Evolutionary conservation across 768 basidiomycete genomes (phyloP), one percentile per base, ranked within the genome.

Genomic region (Neoboletus magnificus): DNA sequence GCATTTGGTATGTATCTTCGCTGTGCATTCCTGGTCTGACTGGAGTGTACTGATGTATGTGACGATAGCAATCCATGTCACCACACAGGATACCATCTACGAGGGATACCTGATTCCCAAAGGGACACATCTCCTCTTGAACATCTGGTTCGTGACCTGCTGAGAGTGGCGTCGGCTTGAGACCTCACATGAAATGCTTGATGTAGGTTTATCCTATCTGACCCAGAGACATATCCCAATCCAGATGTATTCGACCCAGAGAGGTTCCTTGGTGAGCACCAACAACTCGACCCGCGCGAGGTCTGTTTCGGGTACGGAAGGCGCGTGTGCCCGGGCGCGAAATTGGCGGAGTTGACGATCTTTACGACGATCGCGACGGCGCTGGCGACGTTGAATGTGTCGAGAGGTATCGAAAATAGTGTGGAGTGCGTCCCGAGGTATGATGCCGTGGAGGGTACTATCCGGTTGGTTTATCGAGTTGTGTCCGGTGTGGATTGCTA

Each of bases 21-120:
- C 35, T 15, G 5, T 10, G 15, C 4, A 6, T 45, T 27, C 37
- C 16, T 46, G 2, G 12, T 25, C 37, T 39, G 40, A 33, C 18
- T 35, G 3, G 18, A 33, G 9, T 20, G 10, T 16, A 35, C 35
- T 29, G n/a, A n/a, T n/a, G n/a, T 18, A 50, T 33, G n/a, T 33
- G 15, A 16, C 1, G 1, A 13, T 37, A 53, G 52, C 12, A 5
- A 4, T 9, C 8, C 52, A 51, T 39, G 36, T 39, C 27, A 32
- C 4, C 3, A 25, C 52, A 6, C 20, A 54, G 4, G 52, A 51
- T 2, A 22, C 9, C 2, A 37, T 50, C 48, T 57, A 60, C 16
- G 30, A 62, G 1, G 66, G 61, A 2, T 58, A 66, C 35, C n/a
- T 59, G 0, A 69, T 68, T 1, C 58, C 68, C 0, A 63, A 70